Evolutionary conservation across 2,329 filamentous ascomycete genomes (phyloP).

Genomic region (Ilyonectria sp.): DNA sequence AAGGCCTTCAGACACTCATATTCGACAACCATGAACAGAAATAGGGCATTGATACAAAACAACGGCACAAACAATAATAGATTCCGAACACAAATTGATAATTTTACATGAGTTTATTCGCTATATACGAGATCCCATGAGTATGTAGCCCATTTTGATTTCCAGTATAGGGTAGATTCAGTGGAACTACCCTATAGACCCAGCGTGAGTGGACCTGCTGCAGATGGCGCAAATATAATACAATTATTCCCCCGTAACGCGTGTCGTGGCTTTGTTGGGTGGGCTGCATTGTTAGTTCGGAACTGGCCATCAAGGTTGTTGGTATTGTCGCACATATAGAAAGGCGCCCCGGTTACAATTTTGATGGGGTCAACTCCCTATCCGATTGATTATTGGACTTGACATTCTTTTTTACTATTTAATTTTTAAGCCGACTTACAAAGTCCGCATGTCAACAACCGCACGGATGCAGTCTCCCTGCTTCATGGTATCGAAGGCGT

Average conservation of each 20-base stretch:
- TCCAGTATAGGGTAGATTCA: constrained; percentile 17
- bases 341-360: constrained; percentile 25
- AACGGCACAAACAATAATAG: neutral
- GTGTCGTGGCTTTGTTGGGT: constrained; percentile 7
- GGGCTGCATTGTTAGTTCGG: constrained; percentile 17
- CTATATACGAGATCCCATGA: constrained; percentile 9
- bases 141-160: constrained; percentile 2
- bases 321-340: constrained; percentile 26
- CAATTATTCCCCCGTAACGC: constrained; percentile 6
- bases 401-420: constrained; percentile 33
- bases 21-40: neutral
- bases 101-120: neutral
- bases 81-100: neutral
- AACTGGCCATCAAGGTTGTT: constrained; percentile 30
- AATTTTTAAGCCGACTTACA: constrained; percentile 42
- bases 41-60: too few relatives aligned
- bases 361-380: constrained; percentile 33
- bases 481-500: constrained; percentile 95
- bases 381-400: constrained; percentile 30
- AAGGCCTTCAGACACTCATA: neutral
- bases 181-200: neutral
- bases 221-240: constrained; percentile 6
- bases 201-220: neutral
- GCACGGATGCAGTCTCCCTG: constrained; percentile 96
- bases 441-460: constrained; percentile 78